Conservation (phyloP, 1,139 yeast genomes). For the Debaryomyces fabryi region DNA sequence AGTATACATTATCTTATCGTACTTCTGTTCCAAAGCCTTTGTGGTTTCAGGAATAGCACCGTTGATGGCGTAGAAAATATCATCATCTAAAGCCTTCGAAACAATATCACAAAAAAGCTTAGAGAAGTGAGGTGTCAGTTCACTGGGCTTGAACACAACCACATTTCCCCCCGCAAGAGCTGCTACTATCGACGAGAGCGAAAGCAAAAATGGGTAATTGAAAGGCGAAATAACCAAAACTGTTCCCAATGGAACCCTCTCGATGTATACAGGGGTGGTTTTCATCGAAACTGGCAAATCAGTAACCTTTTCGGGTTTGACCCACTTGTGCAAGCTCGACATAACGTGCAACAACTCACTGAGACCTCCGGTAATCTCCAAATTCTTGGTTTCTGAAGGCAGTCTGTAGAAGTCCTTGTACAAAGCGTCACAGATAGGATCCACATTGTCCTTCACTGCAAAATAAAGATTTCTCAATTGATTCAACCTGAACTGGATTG, state of each 20-base stretch:
- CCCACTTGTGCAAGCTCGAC: constrained; percentile 62
- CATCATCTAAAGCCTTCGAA: constrained; percentile 54
- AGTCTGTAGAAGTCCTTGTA: constrained; percentile 67
- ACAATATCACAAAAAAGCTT: constrained; percentile 59
- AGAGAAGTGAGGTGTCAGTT: constrained; percentile 67
- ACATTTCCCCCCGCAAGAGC: constrained; percentile 90
- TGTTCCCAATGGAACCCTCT: constrained; percentile 74
- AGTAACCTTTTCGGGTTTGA: constrained; percentile 52
- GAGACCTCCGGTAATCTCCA: constrained; percentile 57
- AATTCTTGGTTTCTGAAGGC: constrained; percentile 57
- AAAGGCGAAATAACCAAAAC: constrained; percentile 81
- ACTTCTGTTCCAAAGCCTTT: constrained; percentile 63
- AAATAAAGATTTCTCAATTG: constrained; percentile 71
- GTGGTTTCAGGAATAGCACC: constrained; percentile 79
- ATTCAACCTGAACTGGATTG: constrained; percentile 59
- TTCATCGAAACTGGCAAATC: constrained; percentile 50
- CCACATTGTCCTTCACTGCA: constrained; percentile 63
- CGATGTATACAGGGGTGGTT: constrained; percentile 53
- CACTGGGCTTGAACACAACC: constrained; percentile 81
- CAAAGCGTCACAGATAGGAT: constrained; percentile 59
- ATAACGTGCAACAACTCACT: constrained; percentile 65
- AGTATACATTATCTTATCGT: constrained; percentile 85
- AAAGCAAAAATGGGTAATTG: constrained; percentile 77
- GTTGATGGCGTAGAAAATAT: constrained; percentile 61
- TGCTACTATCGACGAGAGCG: constrained; percentile 70